These are phyloP conservation scores for Herpotrichia juniperi DNA, from an alignment of 2,329 filamentous ascomycete genomes.

Conservation along the genomic window DNA sequence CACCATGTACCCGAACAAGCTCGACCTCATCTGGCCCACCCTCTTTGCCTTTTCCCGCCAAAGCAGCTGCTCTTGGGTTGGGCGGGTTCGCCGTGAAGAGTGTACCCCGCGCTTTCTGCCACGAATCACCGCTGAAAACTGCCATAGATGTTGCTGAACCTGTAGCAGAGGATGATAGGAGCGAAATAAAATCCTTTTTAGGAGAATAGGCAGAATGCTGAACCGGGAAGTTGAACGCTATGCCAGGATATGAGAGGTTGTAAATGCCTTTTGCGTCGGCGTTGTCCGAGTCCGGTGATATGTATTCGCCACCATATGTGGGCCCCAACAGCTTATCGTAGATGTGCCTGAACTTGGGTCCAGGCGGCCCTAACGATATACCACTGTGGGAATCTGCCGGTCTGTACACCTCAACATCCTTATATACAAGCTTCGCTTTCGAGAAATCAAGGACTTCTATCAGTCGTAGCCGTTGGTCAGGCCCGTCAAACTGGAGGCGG, in stretches of 20 bases:
- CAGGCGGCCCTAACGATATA: slow-evolving; percentile 49
- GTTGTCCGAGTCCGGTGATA: slow-evolving; percentile 65
- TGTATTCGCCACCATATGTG: slow-evolving; percentile 91
- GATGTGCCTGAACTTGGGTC: slow-evolving; percentile 84
- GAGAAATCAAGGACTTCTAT: slow-evolving; percentile 92
- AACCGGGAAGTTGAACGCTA: slow-evolving; percentile 90
- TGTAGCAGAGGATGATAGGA: slow-evolving; percentile 79
- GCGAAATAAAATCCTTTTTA: slow-evolving; percentile 79
- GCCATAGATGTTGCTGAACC: slow-evolving; percentile 85
- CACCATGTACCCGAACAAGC: slow-evolving; percentile 76
- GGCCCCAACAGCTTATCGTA: slow-evolving; percentile 94
- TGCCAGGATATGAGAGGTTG: slow-evolving; percentile 89
- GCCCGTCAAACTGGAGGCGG: slow-evolving; percentile 89
- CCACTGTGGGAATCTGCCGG: slow-evolving; percentile 46
- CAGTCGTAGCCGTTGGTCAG: slow-evolving; percentile 86
- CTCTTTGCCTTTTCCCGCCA: slow-evolving; percentile 75
- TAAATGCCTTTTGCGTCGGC: slow-evolving; percentile 72
- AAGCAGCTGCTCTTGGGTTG: slow-evolving; percentile 73
- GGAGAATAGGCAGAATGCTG: slow-evolving; percentile 75
- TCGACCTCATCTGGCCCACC: slow-evolving; percentile 89
- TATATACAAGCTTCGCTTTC: slow-evolving; percentile 83
- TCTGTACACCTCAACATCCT: slow-evolving; percentile 78
- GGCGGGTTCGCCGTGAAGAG: slow-evolving; percentile 78
- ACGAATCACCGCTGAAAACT: slow-evolving; percentile 87
- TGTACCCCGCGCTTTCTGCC: slow-evolving; percentile 78